Evolutionary conservation across 495 filamentous ascomycete genomes (phyloP).

Genomic region (Annulohypoxylon bovei): DNA sequence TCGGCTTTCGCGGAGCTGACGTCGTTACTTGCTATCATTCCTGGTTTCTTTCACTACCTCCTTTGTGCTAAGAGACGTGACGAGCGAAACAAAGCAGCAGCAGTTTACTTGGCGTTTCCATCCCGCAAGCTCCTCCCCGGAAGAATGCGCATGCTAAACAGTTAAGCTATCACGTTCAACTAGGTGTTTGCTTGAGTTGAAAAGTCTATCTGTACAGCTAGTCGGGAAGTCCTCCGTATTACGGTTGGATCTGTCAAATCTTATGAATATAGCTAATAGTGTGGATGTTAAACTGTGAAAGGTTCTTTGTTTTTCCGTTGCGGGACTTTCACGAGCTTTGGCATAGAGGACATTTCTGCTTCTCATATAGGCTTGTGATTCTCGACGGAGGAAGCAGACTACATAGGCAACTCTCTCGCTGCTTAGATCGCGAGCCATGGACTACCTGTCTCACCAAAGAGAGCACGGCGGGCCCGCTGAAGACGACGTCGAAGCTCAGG

Average conservation of each 20-base stretch:
- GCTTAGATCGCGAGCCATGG: slow-evolving; percentile 21
- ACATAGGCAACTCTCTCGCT: background rate
- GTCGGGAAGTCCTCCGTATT: background rate
- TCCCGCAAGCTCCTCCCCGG: background rate
- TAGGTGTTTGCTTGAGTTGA: slow-evolving; percentile 12
- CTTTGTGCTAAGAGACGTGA: slow-evolving; percentile 1
- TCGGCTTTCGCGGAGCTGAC: slow-evolving; percentile 22
- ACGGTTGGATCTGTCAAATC: slow-evolving; percentile 29
- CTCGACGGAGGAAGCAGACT: background rate
- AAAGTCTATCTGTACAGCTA: slow-evolving; percentile 31
- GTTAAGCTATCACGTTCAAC: background rate
- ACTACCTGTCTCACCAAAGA: slow-evolving; percentile 29
- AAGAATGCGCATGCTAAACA: background rate
- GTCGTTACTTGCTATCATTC: background rate
- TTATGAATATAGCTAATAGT: slow-evolving; percentile 20
- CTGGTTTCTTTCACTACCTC: slow-evolving; percentile 13
- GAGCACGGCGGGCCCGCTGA: slow-evolving; percentile 12
- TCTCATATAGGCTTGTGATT: slow-evolving; percentile 12
- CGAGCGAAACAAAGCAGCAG: slow-evolving; percentile 6
- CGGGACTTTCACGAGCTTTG: slow-evolving; percentile 20
- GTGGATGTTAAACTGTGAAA: slow-evolving; percentile 9
- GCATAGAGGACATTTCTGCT: background rate
- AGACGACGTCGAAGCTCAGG: slow-evolving; percentile 37
- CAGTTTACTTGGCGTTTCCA: background rate
- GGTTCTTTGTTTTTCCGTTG: slow-evolving; percentile 11